Evolutionary conservation across 441 rosid genomes (phyloP).

Genomic region (Eruca vesicaria): DNA sequence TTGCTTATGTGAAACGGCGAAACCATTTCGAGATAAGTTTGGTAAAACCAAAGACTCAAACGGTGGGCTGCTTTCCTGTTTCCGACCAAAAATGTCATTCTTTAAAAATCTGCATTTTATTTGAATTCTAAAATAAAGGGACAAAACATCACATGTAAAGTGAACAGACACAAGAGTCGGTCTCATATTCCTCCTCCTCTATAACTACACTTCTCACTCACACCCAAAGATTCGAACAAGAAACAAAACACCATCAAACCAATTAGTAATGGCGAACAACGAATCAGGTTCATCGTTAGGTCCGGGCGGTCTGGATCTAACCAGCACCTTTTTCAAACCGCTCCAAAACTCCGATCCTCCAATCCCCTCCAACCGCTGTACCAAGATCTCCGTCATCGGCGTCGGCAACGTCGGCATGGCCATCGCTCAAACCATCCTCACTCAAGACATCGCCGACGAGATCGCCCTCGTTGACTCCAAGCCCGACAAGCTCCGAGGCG

Average conservation of each 20-base stretch:
- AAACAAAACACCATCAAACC: background rate
- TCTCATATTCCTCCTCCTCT: background rate
- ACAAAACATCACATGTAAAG: background rate
- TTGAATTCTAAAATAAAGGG: background rate
- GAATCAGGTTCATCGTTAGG: conserved; percentile 58
- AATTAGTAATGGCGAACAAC: conserved; percentile 48
- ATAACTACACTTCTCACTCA: background rate
- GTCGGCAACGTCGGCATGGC: conserved; percentile 97
- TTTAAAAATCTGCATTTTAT: background rate
- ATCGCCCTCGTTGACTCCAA: conserved; percentile 72
- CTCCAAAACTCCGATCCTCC: conserved; percentile 49
- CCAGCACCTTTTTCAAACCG: conserved; percentile 66
- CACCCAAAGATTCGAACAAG: background rate
- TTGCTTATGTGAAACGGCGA: background rate
- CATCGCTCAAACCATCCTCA: conserved; percentile 88
- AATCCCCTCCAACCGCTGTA: conserved; percentile 55
- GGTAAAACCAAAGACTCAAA: background rate
- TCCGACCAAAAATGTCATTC: background rate
- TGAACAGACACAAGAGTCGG: background rate
- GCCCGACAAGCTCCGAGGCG: conserved; percentile 77
- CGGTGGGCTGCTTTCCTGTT: background rate
- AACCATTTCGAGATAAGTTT: background rate
- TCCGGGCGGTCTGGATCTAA: conserved; percentile 64
- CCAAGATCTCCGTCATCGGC: conserved; percentile 83
- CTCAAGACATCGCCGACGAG: conserved; percentile 74